Evolutionary conservation across 129 eudicot species (phyloP).

Genomic region (Silybum marianum): DNA sequence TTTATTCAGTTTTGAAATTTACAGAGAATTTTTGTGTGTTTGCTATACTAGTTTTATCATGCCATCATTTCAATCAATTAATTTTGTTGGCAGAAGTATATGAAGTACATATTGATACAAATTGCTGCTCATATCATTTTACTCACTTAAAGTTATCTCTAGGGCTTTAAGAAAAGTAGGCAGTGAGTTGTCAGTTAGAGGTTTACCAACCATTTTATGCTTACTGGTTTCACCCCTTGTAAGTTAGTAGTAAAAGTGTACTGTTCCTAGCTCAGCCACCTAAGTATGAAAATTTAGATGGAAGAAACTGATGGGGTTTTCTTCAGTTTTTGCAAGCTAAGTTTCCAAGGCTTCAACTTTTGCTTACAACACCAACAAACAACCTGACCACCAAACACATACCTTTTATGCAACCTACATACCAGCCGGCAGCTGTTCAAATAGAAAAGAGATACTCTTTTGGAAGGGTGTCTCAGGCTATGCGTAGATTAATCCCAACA

Average conservation of each 20-base stretch:
- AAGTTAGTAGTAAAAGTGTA: background rate
- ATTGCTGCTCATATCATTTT: background rate
- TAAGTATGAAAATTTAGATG: background rate
- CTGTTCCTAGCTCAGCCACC: background rate
- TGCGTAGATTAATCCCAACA: no score
- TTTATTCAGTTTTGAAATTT: background rate
- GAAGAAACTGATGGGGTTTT: background rate
- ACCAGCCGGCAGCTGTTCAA: background rate
- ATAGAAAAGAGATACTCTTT: background rate
- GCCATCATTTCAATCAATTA: background rate
- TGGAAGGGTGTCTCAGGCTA: no score
- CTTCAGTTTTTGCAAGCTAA: background rate
- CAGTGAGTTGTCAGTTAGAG: background rate
- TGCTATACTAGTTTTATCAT: background rate
- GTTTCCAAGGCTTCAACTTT: background rate
- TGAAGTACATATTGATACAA: background rate
- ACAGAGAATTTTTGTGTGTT: background rate
- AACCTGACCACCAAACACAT: background rate
- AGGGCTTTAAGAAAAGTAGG: background rate
- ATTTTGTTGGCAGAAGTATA: background rate
- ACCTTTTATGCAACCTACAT: background rate
- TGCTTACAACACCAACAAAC: background rate
- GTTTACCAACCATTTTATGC: background rate
- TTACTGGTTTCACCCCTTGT: background rate
- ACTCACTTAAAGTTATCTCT: background rate